phyloP scores from a whole-genome alignment of 2,329 filamentous ascomycete species.

The Beauveria scarabaeidicola region DNA sequence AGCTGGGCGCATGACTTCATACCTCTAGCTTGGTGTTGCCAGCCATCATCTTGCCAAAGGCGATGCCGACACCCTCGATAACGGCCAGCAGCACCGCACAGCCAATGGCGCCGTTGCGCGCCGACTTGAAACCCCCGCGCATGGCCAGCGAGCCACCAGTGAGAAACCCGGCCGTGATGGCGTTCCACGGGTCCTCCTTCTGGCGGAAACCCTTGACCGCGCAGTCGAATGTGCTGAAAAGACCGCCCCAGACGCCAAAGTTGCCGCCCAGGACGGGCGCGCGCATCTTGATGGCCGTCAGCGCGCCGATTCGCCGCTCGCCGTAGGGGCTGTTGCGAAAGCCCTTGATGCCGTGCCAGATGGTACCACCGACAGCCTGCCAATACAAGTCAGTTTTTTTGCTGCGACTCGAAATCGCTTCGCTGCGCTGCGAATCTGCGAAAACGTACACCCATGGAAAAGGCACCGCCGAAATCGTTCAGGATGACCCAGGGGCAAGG shows the following conservation, averaged over 20 bases:
- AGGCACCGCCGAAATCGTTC: constrained; percentile 95
- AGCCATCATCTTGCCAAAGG: constrained; percentile 89
- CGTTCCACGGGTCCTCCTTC: constrained; percentile 98
- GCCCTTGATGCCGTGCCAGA: constrained; percentile 97
- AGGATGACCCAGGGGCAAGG: constrained; percentile 95
- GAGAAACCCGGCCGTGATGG: constrained; percentile 95
- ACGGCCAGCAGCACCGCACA: constrained; percentile 91
- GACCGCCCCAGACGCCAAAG: constrained; percentile 94
- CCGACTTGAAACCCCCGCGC: constrained; percentile 83
- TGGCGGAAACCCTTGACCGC: constrained; percentile 86
- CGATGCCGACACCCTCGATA: constrained; percentile 95
- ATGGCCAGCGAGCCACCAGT: constrained; percentile 88
- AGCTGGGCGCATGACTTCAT: neutral
- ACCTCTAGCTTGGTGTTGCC: constrained; percentile 79
- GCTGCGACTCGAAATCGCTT: neutral
- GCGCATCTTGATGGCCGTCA: constrained; percentile 96
- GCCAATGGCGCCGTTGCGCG: constrained; percentile 91
- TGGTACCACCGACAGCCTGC: constrained; percentile 66
- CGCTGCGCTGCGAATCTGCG: neutral
- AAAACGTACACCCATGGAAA: constrained; percentile 79
- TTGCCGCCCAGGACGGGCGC: constrained; percentile 95
- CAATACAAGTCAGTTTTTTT: constrained; percentile 3
- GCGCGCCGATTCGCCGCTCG: constrained; percentile 87
- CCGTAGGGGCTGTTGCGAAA: constrained; percentile 85
- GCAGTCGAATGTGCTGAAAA: constrained; percentile 95